Base-by-base conservation (phyloP, 2,329 filamentous ascomycete genomes). In the Aureobasidium sp. region DNA sequence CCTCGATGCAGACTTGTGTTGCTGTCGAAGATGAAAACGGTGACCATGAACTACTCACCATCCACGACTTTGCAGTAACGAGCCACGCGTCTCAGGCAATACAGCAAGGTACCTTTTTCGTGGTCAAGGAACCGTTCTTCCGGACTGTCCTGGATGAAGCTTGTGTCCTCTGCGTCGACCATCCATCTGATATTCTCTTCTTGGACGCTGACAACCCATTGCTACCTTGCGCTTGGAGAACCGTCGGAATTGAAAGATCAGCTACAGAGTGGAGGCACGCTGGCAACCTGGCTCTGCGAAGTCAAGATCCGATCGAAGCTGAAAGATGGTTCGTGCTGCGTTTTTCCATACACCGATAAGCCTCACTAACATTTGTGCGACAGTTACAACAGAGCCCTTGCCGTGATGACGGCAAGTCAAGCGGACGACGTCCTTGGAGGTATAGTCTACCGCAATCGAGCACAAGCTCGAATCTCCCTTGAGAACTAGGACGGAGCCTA, bases 11-110 rank as follows among this genome's bases (percentile, higher is more conserved):
- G 10, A 49, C 34, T 15, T 34, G n/a, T 11, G 11, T 36, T 9
- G 55, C 55, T 10, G 55, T 59, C 13, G 55, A 59, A 11, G 55
- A 59, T 15, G 55, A 59, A 16, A n/a, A 39, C 4, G 55, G 42
- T 8, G 44, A 48, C n/a, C 7, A 29, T 7, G 55, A 59, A 16
- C 34, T 44, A 2, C 44, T 59, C 32, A 59, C 42, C 3, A 41
- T 59, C n/a, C 34, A 59, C 9, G 42, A 59, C 27, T 59, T 57
- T 29, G 39, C 41, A 6, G 30, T 45, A n/a, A 45, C 30, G 10
- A 57, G 5, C 11, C 42, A 47, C 13, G 11, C 37, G 32, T 57
- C 53, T 11, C 30, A 39, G 44, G 34, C n/a, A 3, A 39, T 59
- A 25, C 55, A 39, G 16, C 41, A n/a, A 2, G 44, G 44, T 3